phyloP scores from a whole-genome alignment of 495 filamentous ascomycete genomes.

The Bathelium albidoporum region DNA sequence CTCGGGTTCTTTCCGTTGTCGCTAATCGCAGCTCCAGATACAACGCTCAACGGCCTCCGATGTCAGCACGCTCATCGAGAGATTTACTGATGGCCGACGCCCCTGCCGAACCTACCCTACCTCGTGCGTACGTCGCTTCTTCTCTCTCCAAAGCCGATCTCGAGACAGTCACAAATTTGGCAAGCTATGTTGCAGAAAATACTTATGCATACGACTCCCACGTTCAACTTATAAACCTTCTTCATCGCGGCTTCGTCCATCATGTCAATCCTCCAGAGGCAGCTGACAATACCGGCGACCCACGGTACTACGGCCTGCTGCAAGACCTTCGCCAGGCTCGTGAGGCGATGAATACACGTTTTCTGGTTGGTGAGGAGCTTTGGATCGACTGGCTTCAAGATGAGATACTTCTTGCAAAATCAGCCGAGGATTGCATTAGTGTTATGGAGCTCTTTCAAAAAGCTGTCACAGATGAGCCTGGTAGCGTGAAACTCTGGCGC shows the following conservation, averaged over 20 bases:
- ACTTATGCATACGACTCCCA: slow-evolving; percentile 58
- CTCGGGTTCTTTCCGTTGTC: not conserved
- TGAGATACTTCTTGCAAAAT: slow-evolving; percentile 49
- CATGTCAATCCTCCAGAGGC: slow-evolving; percentile 43
- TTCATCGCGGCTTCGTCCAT: slow-evolving; percentile 53
- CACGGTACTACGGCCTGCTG: slow-evolving; percentile 47
- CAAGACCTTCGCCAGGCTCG: slow-evolving; percentile 53
- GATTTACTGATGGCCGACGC: slow-evolving; percentile 50
- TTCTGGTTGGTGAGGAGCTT: slow-evolving; percentile 55
- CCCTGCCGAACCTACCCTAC: slow-evolving; percentile 35
- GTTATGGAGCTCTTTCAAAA: slow-evolving; percentile 78
- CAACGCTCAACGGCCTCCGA: slow-evolving; percentile 42
- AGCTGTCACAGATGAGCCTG: slow-evolving; percentile 71
- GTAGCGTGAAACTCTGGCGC: slow-evolving; percentile 77
- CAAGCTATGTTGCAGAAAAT: slow-evolving; percentile 46
- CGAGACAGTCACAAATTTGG: slow-evolving; percentile 42
- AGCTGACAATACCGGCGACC: slow-evolving; percentile 37
- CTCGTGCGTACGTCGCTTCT: slow-evolving; percentile 37
- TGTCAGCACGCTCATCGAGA: slow-evolving; percentile 43
- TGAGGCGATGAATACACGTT: slow-evolving; percentile 54
- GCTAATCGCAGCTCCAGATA: not conserved
- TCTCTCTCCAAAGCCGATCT: slow-evolving; percentile 48
- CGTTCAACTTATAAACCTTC: slow-evolving; percentile 50
- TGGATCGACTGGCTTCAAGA: slow-evolving; percentile 58
- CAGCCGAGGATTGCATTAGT: slow-evolving; percentile 53